Base-by-base conservation (phyloP, 176 grass and related monocot genomes). In the Zoysia japonica region DNA sequence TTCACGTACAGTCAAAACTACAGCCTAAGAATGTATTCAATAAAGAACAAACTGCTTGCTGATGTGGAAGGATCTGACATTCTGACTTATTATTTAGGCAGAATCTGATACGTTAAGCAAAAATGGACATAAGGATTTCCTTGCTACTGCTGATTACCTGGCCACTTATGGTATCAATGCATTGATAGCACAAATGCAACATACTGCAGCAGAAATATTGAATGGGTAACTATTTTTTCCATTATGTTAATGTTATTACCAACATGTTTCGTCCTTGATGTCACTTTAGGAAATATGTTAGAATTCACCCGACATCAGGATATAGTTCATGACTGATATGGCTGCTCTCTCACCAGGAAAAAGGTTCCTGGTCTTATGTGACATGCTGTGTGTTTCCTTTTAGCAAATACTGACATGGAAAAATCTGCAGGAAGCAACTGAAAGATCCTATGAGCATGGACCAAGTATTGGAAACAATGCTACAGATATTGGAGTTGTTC, bases 101-200 rank as follows among this genome's bases (percentile, higher is more conserved):
- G 92, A 93, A 72, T 86, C 86, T 74, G 86, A 84, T 53, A 75
- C 84, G 38, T 85, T 90, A 16, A 91, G 79, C 61, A 81, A 84
- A 64, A 93, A 71, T 5, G 92, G 90, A 7, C 78, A 80, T 20
- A 89, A 89, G 78, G 90, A 89, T 52, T 99, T 96, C 76, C 90
- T 99, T 75, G 77, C 88, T 74, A 96, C 87, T 48, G 90, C 92
- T 84, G 96, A 99, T 78, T 93, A 93, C 71, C 88, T 99, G 47
- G 83, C 86, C 55, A 91, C 90, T 9, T 88, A 93, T 73, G 88
- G 90, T 80, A 85, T 96, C 81, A 91, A 87, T 84, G 72, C 75
- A 66, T 64, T 91, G 74, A 89, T 96, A 68, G 73, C 12, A 52
- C 81, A 91, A 72, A 96, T 96, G 90, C 86, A 96, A 77, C 77